A percentile compares a stretch with the other conserved stretches of the same genome.
phyloP scores from a whole-genome alignment of 345 rosid species.

The Murraya paniculata region DNA sequence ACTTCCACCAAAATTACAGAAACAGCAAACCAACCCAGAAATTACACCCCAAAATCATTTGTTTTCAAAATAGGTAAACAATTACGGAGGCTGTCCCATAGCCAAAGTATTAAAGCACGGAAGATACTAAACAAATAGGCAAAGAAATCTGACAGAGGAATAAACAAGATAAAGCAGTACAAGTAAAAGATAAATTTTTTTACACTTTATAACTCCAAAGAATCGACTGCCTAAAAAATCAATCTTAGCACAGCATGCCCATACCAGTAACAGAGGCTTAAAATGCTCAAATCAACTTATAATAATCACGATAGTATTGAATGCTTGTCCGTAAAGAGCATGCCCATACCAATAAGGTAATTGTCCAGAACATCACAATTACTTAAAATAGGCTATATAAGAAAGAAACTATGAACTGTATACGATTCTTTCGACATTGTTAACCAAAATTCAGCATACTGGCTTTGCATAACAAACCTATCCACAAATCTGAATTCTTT shows the following conservation, averaged over 20 bases:
- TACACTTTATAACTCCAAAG: background rate
- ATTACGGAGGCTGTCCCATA: background rate
- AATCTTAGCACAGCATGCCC: background rate
- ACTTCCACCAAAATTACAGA: background rate
- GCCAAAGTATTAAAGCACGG: background rate
- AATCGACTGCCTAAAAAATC: background rate
- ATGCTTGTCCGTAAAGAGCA: too few relatives aligned
- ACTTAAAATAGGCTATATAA: background rate
- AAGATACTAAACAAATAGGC: background rate
- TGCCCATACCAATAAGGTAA: background rate
- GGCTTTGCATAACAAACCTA: background rate
- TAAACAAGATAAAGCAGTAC: background rate
- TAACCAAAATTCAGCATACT: background rate
- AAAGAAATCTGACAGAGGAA: background rate
- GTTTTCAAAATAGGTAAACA: background rate
- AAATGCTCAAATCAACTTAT: too few relatives aligned
- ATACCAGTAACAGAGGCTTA: too few relatives aligned
- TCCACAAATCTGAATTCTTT: background rate
- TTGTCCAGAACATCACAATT: background rate
- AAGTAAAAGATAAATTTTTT: background rate
- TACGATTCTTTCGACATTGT: background rate
- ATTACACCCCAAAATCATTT: background rate
- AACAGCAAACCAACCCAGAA: background rate
- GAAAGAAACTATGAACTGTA: background rate
- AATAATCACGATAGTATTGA: too few relatives aligned